Evolutionary conservation across 768 basidiomycete genomes (phyloP).

Genomic region (Cystofilobasidium capitatum): DNA sequence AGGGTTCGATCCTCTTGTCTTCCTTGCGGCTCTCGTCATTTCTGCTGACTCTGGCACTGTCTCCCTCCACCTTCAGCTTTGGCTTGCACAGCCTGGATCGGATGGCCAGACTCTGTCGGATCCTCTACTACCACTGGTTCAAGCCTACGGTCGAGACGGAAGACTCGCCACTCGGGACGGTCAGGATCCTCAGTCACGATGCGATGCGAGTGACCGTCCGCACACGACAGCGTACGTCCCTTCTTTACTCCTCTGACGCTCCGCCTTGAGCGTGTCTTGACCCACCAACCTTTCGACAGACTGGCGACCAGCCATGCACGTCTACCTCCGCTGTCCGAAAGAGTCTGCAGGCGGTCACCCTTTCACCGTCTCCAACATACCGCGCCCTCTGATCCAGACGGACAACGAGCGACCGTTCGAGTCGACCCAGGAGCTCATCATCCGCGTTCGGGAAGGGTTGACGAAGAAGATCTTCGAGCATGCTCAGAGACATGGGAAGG

Average conservation of each 20-base stretch:
- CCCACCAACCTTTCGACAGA: background rate
- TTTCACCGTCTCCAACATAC: constrained; percentile 28
- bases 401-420: constrained; percentile 23
- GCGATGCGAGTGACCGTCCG: constrained; percentile 23
- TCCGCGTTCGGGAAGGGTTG: constrained; percentile 25
- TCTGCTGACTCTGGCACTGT: no score
- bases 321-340: constrained; percentile 25
- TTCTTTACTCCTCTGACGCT: background rate
- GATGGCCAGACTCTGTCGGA: constrained; percentile 10
- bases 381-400: constrained; percentile 17
- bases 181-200: constrained; percentile 15
- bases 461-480: constrained; percentile 22
- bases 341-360: constrained; percentile 25
- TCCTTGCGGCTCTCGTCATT: background rate
- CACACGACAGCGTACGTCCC: constrained; percentile 21
- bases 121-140: constrained; percentile 21
- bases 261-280: background rate
- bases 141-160: constrained; percentile 6
- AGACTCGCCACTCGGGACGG: constrained; percentile 15
- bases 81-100: constrained; percentile 24
- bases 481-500: background rate
- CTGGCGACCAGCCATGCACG: constrained; percentile 25
- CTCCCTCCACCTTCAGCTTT: background rate
- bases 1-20: background rate
- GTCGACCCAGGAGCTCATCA: constrained; percentile 24